Evolutionary conservation across 2,329 filamentous ascomycete genomes (phyloP), one percentile per base, ranked within the genome.

Genomic region (Microcera coccophila): DNA sequence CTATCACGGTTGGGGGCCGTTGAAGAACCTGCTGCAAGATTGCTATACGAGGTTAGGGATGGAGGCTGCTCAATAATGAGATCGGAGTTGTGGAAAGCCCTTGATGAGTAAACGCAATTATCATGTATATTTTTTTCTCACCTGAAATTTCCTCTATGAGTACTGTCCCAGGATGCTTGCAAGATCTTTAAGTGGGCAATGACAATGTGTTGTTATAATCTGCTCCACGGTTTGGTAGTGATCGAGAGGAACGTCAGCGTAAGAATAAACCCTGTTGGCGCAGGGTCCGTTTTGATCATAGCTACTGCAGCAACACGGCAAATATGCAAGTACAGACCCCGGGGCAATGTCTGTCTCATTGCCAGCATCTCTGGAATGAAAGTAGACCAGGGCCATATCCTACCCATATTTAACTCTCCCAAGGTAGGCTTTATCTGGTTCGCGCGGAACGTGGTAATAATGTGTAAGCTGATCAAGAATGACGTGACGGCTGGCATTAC

Each of bases 381-480:
- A 37, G 76, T 76, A 17, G 62, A 62, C 43, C 66, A 82, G 72
- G 81, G 81, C n/a, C 69, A 84, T 28, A 73, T 78, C n/a, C 84
- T 77, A 44, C 71, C 79, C 1, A 82, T 79, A 9, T 85, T 85
- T 68, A 85, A 85, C 62, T 75, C 80, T 5, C 81, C 76, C 12
- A 85, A 85, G 62, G 80, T 81, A 1, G 81, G 75, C 2, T 77
- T 85, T 0, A 68, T 84, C 19, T 81, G 85, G 61, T 70, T 85
- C 0, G 75, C 69, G 0, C 72, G 80, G 12, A 83, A 78, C 49
- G 70, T 85, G 1, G 81, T 81, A 2, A 71, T 76, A 41, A 81
- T 85, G 62, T 85, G 78, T 79, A 80, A 77, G 26, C 66, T 70
- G 15, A 56, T 64, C 18, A 48, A 48, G 4, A 42, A 60, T 36